phyloP scores from a whole-genome alignment of 2,329 filamentous ascomycete species.

The Cladosporium austrohemisphaericum region DNA sequence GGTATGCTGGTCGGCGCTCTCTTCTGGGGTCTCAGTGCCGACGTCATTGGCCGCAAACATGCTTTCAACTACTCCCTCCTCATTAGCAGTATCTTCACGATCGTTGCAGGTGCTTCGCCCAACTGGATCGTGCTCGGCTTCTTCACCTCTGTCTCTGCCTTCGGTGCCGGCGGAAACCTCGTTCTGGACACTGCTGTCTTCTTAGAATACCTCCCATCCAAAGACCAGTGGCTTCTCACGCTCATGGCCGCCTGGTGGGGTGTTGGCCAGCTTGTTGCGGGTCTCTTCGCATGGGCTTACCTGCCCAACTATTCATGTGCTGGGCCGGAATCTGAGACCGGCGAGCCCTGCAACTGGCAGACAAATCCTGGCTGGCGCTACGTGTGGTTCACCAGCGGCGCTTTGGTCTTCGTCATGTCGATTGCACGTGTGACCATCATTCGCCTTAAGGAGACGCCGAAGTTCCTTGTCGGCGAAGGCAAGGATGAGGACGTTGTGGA shows the following conservation, averaged over 20 bases:
- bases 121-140: constrained; percentile 63
- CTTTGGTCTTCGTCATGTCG: constrained; percentile 53
- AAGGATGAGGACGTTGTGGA: constrained; percentile 50
- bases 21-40: constrained; percentile 66
- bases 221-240: constrained; percentile 62
- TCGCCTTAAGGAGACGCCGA: constrained; percentile 54
- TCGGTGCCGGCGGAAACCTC: constrained; percentile 62
- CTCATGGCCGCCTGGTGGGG: constrained; percentile 59
- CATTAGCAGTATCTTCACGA: constrained; percentile 58
- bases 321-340: constrained; percentile 29
- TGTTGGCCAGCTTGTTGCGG: constrained; percentile 49
- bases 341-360: constrained; percentile 44
- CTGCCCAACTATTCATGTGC: constrained; percentile 49
- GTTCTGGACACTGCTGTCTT: constrained; percentile 61
- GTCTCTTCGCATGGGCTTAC: constrained; percentile 54
- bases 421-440: constrained; percentile 53
- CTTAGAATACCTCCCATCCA: constrained; percentile 54
- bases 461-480: constrained; percentile 53
- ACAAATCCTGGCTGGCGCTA: constrained; percentile 59
- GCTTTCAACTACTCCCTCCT: constrained; percentile 67
- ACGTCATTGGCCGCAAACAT: constrained; percentile 64
- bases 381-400: constrained; percentile 52
- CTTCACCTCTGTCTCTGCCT: constrained; percentile 61
- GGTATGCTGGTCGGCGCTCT: constrained; percentile 55
- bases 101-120: constrained; percentile 63